These are phyloP conservation scores for Mimosa pudica DNA, from an alignment of 306 rosid genomes.

Conservation along the genomic window DNA sequence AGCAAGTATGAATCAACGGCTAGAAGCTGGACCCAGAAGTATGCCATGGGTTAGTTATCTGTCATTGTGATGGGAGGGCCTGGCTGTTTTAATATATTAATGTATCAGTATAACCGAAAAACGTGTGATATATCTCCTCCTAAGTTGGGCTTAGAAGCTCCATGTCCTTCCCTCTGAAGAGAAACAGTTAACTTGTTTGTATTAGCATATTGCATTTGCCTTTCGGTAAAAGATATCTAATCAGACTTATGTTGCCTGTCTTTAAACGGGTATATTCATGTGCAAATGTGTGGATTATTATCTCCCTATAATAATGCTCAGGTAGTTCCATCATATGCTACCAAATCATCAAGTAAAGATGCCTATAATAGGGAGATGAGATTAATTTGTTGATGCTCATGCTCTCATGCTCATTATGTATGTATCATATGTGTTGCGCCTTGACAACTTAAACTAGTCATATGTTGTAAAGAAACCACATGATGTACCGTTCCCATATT, in stretches of 20 bases:
- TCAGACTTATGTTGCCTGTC: not conserved
- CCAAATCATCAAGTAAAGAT: not conserved
- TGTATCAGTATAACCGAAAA: not conserved
- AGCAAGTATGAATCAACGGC: constrained; percentile 77
- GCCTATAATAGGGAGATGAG: too few relatives aligned
- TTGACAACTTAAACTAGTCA: too few relatives aligned
- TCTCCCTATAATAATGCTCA: not conserved
- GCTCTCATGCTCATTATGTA: too few relatives aligned
- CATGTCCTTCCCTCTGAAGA: constrained; percentile 36
- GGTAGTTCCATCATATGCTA: not conserved
- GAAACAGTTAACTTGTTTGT: constrained; percentile 38
- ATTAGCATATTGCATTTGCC: constrained; percentile 23
- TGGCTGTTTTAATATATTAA: constrained; percentile 4
- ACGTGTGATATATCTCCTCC: constrained; percentile 29
- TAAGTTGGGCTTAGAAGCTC: constrained; percentile 32
- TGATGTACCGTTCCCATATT: too few relatives aligned
- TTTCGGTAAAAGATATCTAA: not conserved
- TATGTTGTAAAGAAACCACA: too few relatives aligned
- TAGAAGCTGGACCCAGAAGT: constrained; percentile 86
- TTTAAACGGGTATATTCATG: not conserved
- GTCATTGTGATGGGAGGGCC: constrained; percentile 31
- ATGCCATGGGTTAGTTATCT: constrained; percentile 65
- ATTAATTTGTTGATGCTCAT: too few relatives aligned
- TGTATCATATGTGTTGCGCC: too few relatives aligned
- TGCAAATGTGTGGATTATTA: not conserved